These are phyloP conservation scores for Kazachstania africana DNA, from an alignment of 805 yeast species.

Conservation along the genomic window DNA sequence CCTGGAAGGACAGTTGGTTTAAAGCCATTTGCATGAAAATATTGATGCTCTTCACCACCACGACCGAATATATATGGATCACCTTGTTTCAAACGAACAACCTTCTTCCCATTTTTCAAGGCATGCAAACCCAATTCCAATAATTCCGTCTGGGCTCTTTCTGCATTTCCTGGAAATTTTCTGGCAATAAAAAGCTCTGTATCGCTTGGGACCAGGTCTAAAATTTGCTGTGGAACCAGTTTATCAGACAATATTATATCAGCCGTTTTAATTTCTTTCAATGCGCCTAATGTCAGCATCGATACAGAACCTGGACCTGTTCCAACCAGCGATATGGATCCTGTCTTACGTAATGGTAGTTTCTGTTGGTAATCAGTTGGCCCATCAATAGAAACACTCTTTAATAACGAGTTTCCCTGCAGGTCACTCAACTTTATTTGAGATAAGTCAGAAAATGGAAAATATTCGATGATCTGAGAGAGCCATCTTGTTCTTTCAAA, in stretches of 20 bases:
- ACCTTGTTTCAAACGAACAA: conserved; percentile 88
- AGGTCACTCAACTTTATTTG: conserved; percentile 39
- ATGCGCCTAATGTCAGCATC: conserved; percentile 73
- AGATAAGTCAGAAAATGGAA: conserved; percentile 59
- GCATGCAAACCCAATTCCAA: conserved; percentile 60
- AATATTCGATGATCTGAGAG: conserved; percentile 83
- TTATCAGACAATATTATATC: conserved; percentile 84
- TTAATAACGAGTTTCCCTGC: conserved; percentile 2
- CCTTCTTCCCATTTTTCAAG: conserved; percentile 54
- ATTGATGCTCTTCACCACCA: conserved; percentile 84
- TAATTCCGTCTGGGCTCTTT: conserved; percentile 79
- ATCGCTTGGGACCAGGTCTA: conserved; percentile 65
- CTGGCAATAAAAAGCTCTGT: conserved; percentile 78
- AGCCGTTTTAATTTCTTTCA: conserved; percentile 68
- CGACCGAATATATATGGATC: conserved; percentile 95
- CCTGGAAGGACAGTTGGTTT: conserved; percentile 76
- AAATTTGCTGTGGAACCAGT: conserved; percentile 78
- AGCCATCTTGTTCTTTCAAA: conserved; percentile 69
- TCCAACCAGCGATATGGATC: conserved; percentile 74
- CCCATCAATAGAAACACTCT: background rate
- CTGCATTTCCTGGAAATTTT: conserved; percentile 95
- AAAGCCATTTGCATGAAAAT: conserved; percentile 56
- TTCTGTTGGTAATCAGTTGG: too few relatives aligned
- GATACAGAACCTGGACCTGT: conserved; percentile 89
- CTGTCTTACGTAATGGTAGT: conserved; percentile 20